phyloP scores from a whole-genome alignment of 2,329 filamentous ascomycete genomes.

The Colletotrichum somersetense region DNA sequence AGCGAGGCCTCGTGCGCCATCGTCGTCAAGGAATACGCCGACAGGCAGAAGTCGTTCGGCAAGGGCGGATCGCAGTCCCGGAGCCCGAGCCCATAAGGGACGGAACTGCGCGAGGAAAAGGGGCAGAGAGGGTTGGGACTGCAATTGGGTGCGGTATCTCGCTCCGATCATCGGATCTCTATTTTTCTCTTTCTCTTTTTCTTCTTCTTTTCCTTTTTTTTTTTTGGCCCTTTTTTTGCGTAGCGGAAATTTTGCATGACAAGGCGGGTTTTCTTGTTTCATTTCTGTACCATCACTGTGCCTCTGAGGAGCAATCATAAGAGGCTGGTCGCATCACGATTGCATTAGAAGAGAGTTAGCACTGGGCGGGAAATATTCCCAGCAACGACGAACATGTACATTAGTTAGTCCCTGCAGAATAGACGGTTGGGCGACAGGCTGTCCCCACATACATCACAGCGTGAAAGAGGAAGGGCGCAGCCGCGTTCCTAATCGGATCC shows the following conservation, averaged over 20 bases:
- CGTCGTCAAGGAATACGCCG: constrained; percentile 82
- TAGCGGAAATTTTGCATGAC: constrained; percentile 4
- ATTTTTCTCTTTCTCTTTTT: not conserved
- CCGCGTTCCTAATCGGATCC: not conserved
- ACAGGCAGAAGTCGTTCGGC: constrained; percentile 70
- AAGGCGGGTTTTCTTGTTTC: constrained; percentile 23
- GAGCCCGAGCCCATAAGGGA: constrained; percentile 33
- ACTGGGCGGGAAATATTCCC: constrained; percentile 19
- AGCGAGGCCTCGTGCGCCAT: constrained; percentile 87
- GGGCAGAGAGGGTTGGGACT: not conserved
- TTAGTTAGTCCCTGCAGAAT: constrained; percentile 23
- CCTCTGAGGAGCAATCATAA: constrained; percentile 21
- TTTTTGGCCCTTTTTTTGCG: not conserved
- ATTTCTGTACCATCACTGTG: constrained; percentile 39
- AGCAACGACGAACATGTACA: constrained; percentile 40
- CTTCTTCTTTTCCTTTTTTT: not conserved
- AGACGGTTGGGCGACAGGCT: constrained; percentile 6
- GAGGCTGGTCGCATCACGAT: constrained; percentile 11
- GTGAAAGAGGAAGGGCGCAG: not conserved
- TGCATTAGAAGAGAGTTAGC: constrained; percentile 14
- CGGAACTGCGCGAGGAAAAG: not conserved
- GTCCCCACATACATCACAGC: constrained; percentile 1
- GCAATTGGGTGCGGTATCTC: not conserved
- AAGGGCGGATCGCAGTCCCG: constrained; percentile 51
- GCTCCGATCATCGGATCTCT: constrained; percentile 14